Evolutionary conservation across 2,329 filamentous ascomycete species (phyloP), one percentile per base, ranked within the genome.

Genomic region (Fusarium nygamai): DNA sequence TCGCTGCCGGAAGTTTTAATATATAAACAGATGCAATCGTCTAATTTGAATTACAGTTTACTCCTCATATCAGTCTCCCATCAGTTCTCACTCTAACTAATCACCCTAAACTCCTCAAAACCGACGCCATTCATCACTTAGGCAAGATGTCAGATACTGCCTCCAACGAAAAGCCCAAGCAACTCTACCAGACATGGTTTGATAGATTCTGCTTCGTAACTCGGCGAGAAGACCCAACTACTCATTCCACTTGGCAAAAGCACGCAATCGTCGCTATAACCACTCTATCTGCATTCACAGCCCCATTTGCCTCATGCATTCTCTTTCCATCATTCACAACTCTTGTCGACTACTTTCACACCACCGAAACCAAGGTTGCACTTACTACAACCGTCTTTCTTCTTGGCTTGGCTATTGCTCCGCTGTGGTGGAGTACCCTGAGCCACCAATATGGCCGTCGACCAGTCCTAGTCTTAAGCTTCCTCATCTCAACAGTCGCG

Each of bases 271-370:
- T 62, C 6, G 38, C 50, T 4, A 36, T 62, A 19, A 44, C 33
- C 8, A 62, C 59, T 10, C n/a, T 62, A 10, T 62, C 36, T 10
- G 59, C 59, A 12, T 62, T 62, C 12, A 62, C 59, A 2, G 50
- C 59, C 3, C 59, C 50, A 6, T 62, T 62, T 19, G 59, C 59
- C n/a, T 62, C 59, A 0, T 58, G 53, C 20, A 62, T 62, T 12
- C 24, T 62, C 29, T 58, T 62, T 24, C 59, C 59, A 39, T 62
- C 50, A 2, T 62, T 62, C 16, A 58, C 59, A 11, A 62, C 59
- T 9, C 50, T 58, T 12, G 50, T 62, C n/a, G 19, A 62, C 16
- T 16, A 62, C 38, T 62, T 62, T 27, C n/a, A 58, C 9, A 58
- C 59, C 16, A 62, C 59, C 6, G 50, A 62, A 19, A 58, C 59